Base-by-base conservation (phyloP, 148 eudicot species). In the Cornus kousa region DNA sequence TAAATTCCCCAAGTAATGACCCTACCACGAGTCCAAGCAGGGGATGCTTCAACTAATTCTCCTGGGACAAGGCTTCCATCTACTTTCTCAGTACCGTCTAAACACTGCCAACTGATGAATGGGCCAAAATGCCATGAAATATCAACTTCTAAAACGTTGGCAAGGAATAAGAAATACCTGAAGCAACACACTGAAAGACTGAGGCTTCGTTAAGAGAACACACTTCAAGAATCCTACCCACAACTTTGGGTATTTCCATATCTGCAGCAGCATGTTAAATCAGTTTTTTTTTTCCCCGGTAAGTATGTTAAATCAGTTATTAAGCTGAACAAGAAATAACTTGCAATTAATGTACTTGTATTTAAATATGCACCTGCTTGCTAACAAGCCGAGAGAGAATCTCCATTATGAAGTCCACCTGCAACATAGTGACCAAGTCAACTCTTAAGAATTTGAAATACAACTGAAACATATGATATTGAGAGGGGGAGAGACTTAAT, bases 181-280 rank as follows among this genome's bases (percentile, higher is more conserved):
- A 84, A 96, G 99, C 85, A 96, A 81, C 86, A 94, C 97, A 19
- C 84, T 67, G 77, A 93, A 94, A 77, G 98, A 96, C 75, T 92
- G 94, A 67, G 99, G 99, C 88, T 89, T 91, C 5, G 98, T 96
- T 81, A 94, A 77, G 14, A 83, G 91, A 75, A 92, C 94, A 87
- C 99, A 96, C 85, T 90, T 96, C 87, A 94, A 85, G 86, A 96
- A 96, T 82, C 99, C 99, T 72, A 92, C 99, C 99, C 99, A 96
- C 75, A 92, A 86, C 87, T 94, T 96, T 11, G 97, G 99, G 79
- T 86, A 86, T 83, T 96, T 96, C 99, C 99, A 96, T 74, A 96
- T 94, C 99, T 96, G 91, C 82, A 74, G 72, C 35, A 79, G 65
- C 70, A 80, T 39, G 62, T 23, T 1, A 31, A 72, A 60, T 60